These are phyloP conservation scores for Sordariomycetes sp. DNA, from an alignment of 2,329 filamentous ascomycete genomes.

Conservation along the genomic window DNA sequence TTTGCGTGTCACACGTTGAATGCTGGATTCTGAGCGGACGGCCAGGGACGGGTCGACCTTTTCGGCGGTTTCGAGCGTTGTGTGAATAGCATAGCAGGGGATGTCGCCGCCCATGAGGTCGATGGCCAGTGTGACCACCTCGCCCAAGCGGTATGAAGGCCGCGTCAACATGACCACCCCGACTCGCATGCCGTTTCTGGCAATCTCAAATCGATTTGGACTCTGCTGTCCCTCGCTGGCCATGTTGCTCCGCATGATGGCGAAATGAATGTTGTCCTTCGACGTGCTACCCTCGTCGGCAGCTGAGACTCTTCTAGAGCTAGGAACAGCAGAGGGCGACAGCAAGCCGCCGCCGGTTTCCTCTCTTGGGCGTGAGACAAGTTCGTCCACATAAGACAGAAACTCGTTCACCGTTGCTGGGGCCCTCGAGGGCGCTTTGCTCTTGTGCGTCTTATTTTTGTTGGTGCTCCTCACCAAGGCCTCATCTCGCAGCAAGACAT, in stretches of 20 bases:
- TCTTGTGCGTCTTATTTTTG: constrained; percentile 16
- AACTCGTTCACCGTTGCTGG: constrained; percentile 54
- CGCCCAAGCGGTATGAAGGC: constrained; percentile 81
- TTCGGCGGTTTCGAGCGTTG: constrained; percentile 80
- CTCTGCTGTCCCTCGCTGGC: constrained; percentile 62
- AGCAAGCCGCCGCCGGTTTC: constrained; percentile 52
- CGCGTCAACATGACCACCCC: constrained; percentile 83
- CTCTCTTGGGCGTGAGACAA: constrained; percentile 51
- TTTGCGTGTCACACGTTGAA: constrained; percentile 78
- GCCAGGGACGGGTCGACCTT: constrained; percentile 73
- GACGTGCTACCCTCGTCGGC: constrained; percentile 51
- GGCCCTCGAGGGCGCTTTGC: constrained; percentile 16
- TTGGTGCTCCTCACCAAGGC: constrained; percentile 44
- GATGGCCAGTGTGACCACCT: constrained; percentile 73
- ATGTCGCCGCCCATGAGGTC: constrained; percentile 74
- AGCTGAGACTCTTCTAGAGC: constrained; percentile 44
- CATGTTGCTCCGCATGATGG: constrained; percentile 76
- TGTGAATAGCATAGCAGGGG: constrained; percentile 76
- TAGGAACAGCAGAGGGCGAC: constrained; percentile 56
- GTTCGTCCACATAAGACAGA: constrained; percentile 65
- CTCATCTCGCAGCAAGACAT: constrained; percentile 78
- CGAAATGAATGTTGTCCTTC: constrained; percentile 83
- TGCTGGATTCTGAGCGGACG: constrained; percentile 74
- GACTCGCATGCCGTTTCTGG: constrained; percentile 83
- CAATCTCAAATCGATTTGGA: constrained; percentile 91